Evolutionary conservation across 257 asterid genomes (phyloP), one percentile per base, ranked within the genome.

Genomic region (Solanum peruvianum): DNA sequence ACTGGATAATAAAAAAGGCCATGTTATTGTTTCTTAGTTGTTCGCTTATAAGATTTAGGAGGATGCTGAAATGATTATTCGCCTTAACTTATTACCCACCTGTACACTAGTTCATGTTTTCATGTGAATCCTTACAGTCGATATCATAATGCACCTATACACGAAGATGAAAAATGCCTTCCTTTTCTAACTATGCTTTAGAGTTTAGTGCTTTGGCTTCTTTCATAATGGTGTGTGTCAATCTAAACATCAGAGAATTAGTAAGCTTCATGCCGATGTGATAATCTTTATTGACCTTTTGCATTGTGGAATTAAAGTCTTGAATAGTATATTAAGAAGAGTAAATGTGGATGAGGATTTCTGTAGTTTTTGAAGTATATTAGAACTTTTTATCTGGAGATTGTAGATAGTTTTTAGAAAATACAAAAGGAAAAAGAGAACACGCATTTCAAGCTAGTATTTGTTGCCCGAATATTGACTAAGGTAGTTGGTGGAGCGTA

Each of bases 191-290:
- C n/a, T 42, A 76, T 78, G 18, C n/a, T 76, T 77, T 78, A 44
- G 41, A 58, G 4, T 20, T 49, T 16, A 29, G 42, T 47, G 66
- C 42, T 27, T 27, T 27, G 84, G 64, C 64, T 45, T 78, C 84
- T 45, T 25, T 81, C 69, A n/a, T 39, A 41, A 86, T 85, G 70
- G 52, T 35, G 33, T 88, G 86, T 85, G 90, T 70, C 81, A 62
- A 84, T 90, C 87, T 85, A 88, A 86, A 71, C 91, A 88, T 89
- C 91, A 64, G 82, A 87, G 72, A 76, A 60, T 47, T 80, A 27
- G 42, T 80, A 29, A 47, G 20, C 62, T 44, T 25, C 23, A 47
- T 44, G 62, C 62, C 62, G 15, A 14, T 44, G 62, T 77, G 39
- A 77, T 77, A 56, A n/a, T 15, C 64, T 69, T 14, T 2, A 29